These are phyloP conservation scores for Lactarius sanguifluus DNA, from an alignment of 768 basidiomycete genomes.

Conservation along the genomic window DNA sequence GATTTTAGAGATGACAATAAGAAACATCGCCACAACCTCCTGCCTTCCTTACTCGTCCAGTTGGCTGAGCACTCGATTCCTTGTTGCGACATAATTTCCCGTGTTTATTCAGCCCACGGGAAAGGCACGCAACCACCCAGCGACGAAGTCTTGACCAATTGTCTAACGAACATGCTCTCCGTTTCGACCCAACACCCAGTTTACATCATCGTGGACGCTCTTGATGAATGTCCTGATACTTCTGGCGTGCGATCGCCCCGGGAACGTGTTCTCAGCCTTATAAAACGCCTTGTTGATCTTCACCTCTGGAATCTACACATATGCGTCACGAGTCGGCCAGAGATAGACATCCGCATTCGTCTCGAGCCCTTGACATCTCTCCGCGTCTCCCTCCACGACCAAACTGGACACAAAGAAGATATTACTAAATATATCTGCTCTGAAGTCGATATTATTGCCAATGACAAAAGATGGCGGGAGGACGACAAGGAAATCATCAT, in stretches of 20 bases:
- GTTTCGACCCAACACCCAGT: neutral
- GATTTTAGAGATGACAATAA: neutral
- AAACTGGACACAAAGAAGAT: neutral
- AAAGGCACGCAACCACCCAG: neutral
- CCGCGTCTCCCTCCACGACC: neutral
- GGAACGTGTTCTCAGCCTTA: neutral
- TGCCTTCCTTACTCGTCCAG: neutral
- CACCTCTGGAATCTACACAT: neutral
- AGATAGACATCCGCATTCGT: neutral
- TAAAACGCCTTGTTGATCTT: neutral
- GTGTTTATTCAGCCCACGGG: neutral
- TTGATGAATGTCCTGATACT: neutral
- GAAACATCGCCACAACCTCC: neutral
- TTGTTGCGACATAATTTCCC: neutral
- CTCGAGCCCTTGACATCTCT: neutral
- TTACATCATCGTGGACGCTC: neutral
- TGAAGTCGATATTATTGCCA: neutral
- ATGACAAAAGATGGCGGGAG: neutral
- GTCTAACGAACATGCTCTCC: neutral
- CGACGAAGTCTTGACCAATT: neutral
- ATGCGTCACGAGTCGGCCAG: neutral
- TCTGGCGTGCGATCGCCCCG: neutral
- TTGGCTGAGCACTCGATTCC: neutral
- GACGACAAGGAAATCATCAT: neutral
- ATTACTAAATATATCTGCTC: neutral